These are phyloP conservation scores for Bruguiera gymnorhiza DNA, from an alignment of 345 rosid species.

Conservation along the genomic window DNA sequence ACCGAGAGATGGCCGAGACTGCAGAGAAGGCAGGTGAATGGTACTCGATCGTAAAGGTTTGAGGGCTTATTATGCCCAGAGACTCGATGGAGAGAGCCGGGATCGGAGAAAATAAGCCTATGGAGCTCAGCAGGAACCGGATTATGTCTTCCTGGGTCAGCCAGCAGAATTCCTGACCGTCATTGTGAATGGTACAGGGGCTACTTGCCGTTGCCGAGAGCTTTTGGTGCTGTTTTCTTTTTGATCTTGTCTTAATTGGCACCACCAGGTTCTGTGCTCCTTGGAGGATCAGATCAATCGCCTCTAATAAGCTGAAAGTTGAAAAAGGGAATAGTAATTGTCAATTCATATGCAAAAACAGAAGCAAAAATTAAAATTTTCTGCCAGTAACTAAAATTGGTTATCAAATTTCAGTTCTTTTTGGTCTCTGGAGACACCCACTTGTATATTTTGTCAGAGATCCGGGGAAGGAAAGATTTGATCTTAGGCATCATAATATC, in stretches of 20 bases:
- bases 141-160: conserved; percentile 82
- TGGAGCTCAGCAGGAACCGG: conserved; percentile 66
- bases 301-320: conserved; percentile 58
- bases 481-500: not conserved
- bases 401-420: not conserved
- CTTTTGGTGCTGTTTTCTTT: conserved; percentile 47
- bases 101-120: conserved; percentile 68
- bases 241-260: conserved; percentile 52
- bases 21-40: conserved; percentile 62
- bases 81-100: conserved; percentile 62
- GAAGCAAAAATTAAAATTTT: not conserved
- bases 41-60: conserved; percentile 50
- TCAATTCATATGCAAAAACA: not conserved
- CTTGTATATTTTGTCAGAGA: not conserved
- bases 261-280: conserved; percentile 89
- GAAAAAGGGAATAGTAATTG: not conserved
- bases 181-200: conserved; percentile 33
- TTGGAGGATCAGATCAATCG: conserved; percentile 70
- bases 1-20: conserved; percentile 41
- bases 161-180: conserved; percentile 84
- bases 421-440: not conserved
- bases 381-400: not conserved
- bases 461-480: not conserved
- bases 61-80: conserved; percentile 54
- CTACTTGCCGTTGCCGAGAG: conserved; percentile 19